Evolutionary conservation across 2,329 filamentous ascomycete genomes (phyloP).

Genomic region (Parafenestella ontariensis): DNA sequence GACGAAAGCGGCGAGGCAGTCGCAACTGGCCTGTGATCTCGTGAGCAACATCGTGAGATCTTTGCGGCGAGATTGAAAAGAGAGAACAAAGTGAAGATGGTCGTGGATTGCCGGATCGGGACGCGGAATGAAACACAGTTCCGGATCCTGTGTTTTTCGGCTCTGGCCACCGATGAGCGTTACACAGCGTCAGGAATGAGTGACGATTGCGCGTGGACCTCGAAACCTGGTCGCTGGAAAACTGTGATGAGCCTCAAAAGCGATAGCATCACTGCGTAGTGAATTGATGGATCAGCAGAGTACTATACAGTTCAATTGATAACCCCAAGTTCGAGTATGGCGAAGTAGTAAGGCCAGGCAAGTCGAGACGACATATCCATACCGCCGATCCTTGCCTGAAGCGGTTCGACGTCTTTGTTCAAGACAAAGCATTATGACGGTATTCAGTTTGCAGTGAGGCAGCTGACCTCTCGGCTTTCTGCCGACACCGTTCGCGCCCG

Average conservation of each 20-base stretch:
- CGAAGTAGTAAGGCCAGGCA: background rate
- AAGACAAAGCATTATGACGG: slow-evolving; percentile 1
- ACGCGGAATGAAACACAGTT: slow-evolving; percentile 2
- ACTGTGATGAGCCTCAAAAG: background rate
- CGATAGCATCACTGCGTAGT: background rate
- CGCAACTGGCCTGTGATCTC: background rate
- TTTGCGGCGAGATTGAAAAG: background rate
- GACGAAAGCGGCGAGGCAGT: slow-evolving; percentile 7
- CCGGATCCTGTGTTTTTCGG: background rate
- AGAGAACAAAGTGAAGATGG: background rate
- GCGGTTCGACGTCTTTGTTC: slow-evolving; percentile 2
- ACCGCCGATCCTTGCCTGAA: background rate
- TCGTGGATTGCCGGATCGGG: slow-evolving; percentile 9
- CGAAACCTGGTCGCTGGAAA: background rate
- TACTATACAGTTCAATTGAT: background rate
- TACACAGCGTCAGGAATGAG: slow-evolving; percentile 2
- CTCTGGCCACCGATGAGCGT: background rate
- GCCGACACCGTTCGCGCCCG: slow-evolving; percentile 6
- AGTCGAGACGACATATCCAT: background rate
- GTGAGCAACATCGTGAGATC: slow-evolving; percentile 9
- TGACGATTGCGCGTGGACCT: background rate
- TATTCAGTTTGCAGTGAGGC: background rate
- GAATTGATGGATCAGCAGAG: background rate
- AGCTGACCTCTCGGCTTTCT: slow-evolving; percentile 9
- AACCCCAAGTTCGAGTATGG: background rate